These are phyloP conservation scores for Chytriomyces hyalinus DNA, from an alignment of 192 early-diverging fungal genomes.

Conservation along the genomic window DNA sequence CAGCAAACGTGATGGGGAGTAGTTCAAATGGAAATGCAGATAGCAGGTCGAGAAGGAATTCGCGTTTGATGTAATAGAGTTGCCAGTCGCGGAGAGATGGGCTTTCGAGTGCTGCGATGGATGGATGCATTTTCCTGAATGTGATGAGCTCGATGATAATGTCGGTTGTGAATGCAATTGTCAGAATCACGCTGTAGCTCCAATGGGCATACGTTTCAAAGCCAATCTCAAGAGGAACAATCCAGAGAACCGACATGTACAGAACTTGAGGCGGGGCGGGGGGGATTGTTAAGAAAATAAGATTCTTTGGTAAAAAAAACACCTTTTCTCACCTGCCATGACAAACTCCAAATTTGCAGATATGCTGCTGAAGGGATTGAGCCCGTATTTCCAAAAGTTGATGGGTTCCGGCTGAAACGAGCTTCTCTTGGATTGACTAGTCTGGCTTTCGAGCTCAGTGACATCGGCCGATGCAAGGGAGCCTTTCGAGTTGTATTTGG, in stretches of 20 bases:
- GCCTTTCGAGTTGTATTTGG: slow-evolving; percentile 23
- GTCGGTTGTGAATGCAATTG: slow-evolving; percentile 19
- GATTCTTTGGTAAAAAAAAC: neutral
- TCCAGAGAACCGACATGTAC: slow-evolving; percentile 12
- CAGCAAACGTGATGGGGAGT: slow-evolving; percentile 3
- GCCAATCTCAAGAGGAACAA: slow-evolving; percentile 19
- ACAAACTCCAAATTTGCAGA: slow-evolving; percentile 30
- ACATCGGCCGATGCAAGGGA: slow-evolving; percentile 7
- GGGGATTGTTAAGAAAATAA: neutral
- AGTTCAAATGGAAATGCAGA: slow-evolving; percentile 22
- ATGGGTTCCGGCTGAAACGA: too few relatives aligned
- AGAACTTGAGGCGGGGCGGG: neutral
- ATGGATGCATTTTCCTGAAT: slow-evolving; percentile 29
- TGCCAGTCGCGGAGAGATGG: slow-evolving; percentile 23
- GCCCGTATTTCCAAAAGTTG: slow-evolving; percentile 7
- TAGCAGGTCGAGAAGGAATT: slow-evolving; percentile 3
- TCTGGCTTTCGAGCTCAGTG: neutral
- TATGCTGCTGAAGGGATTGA: slow-evolving; percentile 25
- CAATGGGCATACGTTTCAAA: slow-evolving; percentile 4
- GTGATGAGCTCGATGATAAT: slow-evolving; percentile 19
- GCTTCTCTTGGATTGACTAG: neutral
- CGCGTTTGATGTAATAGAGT: neutral
- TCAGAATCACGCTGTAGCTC: slow-evolving; percentile 12
- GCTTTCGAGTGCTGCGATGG: slow-evolving; percentile 2
- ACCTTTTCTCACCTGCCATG: slow-evolving; percentile 28